These are phyloP conservation scores for Sphaerulina populicola DNA, from an alignment of 2,329 filamentous ascomycete species.

Conservation along the genomic window DNA sequence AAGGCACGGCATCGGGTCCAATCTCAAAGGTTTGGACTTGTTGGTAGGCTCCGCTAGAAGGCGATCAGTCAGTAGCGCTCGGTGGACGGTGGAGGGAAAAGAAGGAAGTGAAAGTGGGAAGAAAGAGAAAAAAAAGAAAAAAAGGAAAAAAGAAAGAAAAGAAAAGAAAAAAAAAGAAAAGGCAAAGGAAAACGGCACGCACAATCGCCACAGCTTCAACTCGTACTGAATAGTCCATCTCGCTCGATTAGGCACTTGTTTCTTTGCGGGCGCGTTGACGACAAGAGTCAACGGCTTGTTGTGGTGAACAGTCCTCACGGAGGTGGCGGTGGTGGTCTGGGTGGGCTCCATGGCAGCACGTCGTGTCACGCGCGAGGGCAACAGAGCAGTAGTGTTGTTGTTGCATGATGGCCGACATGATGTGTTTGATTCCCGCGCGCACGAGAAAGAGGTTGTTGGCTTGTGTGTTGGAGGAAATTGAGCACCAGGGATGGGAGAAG, in stretches of 20 bases:
- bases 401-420: not conserved
- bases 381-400: too few relatives aligned
- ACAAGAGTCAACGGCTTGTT: slow-evolving; percentile 8
- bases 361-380: not conserved
- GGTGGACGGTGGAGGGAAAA: not conserved
- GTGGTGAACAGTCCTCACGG: too few relatives aligned
- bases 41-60: slow-evolving; percentile 3
- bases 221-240: slow-evolving; percentile 7
- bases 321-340: slow-evolving; percentile 1
- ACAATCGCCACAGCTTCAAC: slow-evolving; percentile 6
- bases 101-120: too few relatives aligned
- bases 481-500: not conserved
- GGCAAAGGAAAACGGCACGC: not conserved
- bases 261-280: not conserved
- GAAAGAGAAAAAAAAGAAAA: too few relatives aligned
- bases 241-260: not conserved
- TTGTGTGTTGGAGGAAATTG: not conserved
- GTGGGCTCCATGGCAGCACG: not conserved
- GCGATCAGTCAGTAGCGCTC: not conserved
- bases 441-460: not conserved
- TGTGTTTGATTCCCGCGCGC: not conserved
- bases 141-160: too few relatives aligned
- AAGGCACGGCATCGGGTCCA: slow-evolving; percentile 3
- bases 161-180: too few relatives aligned
- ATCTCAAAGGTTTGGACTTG: slow-evolving; percentile 2